Conservation (phyloP, 2,329 filamentous ascomycete genomes). For the Aspergillus transmontanensis region DNA sequence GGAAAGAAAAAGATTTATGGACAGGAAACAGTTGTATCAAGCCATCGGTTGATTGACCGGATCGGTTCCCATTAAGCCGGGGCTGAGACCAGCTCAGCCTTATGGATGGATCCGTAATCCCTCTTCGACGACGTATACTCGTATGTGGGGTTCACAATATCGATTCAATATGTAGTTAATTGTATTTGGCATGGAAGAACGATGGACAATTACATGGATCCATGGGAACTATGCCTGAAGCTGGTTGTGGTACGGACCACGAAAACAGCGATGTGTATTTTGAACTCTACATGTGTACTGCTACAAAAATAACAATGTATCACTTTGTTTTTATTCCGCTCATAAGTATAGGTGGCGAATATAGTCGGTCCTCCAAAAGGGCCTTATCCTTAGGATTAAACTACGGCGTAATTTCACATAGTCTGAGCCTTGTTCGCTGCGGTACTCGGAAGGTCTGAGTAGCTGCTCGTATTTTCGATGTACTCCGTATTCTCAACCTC, state of each 20-base stretch:
- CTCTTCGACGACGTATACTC: background rate
- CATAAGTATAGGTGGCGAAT: background rate
- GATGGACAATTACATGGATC: background rate
- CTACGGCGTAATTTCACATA: background rate
- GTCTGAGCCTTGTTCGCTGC: background rate
- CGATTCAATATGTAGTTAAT: background rate
- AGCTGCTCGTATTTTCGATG: background rate
- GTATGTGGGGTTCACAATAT: background rate
- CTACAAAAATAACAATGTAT: background rate
- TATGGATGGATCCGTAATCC: background rate
- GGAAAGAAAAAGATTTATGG: background rate
- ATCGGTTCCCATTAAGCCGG: background rate
- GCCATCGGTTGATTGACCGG: background rate
- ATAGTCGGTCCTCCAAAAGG: background rate
- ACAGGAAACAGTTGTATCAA: background rate
- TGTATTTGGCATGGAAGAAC: background rate
- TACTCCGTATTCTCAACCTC: too few species aligned
- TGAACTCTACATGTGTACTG: background rate
- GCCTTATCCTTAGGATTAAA: background rate
- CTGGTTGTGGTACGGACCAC: background rate
- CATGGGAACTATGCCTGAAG: background rate
- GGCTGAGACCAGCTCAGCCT: constrained; percentile 1
- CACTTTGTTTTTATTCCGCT: background rate
- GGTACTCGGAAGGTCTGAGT: background rate
- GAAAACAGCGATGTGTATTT: background rate